These are phyloP conservation scores for Bromus sterilis DNA, from an alignment of 176 grass and related monocot genomes.

Conservation along the genomic window DNA sequence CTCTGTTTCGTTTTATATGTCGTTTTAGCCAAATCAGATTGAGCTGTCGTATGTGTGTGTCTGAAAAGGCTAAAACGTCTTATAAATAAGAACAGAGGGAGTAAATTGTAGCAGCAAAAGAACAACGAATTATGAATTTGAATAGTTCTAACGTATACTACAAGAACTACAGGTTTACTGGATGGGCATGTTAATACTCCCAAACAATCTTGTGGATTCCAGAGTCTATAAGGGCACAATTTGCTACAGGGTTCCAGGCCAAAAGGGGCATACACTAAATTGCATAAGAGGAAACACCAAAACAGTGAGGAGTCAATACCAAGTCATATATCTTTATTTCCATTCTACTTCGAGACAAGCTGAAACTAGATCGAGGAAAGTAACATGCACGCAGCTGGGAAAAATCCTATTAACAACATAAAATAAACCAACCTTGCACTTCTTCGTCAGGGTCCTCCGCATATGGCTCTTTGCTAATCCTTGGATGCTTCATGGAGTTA, in stretches of 20 bases:
- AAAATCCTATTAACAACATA: background rate
- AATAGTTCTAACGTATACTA: background rate
- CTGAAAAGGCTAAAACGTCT: no score
- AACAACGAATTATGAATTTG: background rate
- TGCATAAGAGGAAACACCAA: background rate
- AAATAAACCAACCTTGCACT: slow-evolving; percentile 43
- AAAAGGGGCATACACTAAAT: background rate
- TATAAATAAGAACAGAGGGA: no score
- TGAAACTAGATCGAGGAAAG: background rate
- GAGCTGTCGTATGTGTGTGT: no score
- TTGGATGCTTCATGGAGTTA: slow-evolving; percentile 49
- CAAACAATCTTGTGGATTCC: background rate
- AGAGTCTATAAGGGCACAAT: background rate
- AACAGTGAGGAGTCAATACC: background rate
- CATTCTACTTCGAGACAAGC: background rate
- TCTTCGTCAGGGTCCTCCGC: slow-evolving; percentile 51
- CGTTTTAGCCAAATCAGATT: no score
- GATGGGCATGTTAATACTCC: background rate
- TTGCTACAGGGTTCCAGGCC: background rate
- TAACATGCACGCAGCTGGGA: background rate
- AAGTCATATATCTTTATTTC: background rate
- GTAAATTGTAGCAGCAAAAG: background rate
- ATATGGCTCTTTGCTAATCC: slow-evolving; percentile 34
- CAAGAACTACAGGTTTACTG: background rate
- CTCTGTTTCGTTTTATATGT: no score